Base-by-base conservation (phyloP, 768 basidiomycete genomes). In the Suillus subalutaceus region DNA sequence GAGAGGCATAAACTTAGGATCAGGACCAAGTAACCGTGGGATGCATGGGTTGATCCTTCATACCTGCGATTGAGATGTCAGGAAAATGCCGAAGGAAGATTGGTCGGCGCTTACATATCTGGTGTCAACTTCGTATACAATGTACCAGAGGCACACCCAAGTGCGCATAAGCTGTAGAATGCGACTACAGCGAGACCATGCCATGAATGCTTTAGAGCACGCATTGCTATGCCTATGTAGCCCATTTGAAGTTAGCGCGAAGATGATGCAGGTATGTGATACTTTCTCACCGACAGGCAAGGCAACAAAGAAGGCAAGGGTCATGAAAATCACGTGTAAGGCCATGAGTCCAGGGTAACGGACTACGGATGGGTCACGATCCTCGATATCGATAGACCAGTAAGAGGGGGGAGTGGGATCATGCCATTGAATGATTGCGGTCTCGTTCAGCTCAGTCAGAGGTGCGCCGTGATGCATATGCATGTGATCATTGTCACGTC, bases 41-140 rank as follows among this genome's bases (percentile, higher is more conserved):
- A 72, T 3, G 85, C 80, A 74, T 97, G 95, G 12, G 81, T 75
- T 65, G 83, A 78, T 67, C 85, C 87, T 79, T 89, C 79, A 72
- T 93, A 93, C 90, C 91, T 93, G 72, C 35, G 43, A 60, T 35
- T 37, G 20, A 35, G 32, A 66, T 66, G 64, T 50, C 20, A 50
- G 46, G 73, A 26, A 60, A 44, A 59, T 62, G 32, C 40, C 48
- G 61, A 35, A 20, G 44, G 44, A 9, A 48, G 55, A 50, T n/a
- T 20, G 3, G 12, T 2, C 20, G 35, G n/a, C 30, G 64, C 90
- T 72, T 77, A 96, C 90, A 95, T 88, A 77, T 96, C 84, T 3
- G 93, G 93, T 0, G 93, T 94, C 61, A 90, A 76, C 68, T 92
- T 92, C 53, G 82, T 82, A 77, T 98, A 97, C 30, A 92, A 74